These are phyloP conservation scores for Nannochloris sp. DNA, from an alignment of 139 green algal species.

Conservation along the genomic window DNA sequence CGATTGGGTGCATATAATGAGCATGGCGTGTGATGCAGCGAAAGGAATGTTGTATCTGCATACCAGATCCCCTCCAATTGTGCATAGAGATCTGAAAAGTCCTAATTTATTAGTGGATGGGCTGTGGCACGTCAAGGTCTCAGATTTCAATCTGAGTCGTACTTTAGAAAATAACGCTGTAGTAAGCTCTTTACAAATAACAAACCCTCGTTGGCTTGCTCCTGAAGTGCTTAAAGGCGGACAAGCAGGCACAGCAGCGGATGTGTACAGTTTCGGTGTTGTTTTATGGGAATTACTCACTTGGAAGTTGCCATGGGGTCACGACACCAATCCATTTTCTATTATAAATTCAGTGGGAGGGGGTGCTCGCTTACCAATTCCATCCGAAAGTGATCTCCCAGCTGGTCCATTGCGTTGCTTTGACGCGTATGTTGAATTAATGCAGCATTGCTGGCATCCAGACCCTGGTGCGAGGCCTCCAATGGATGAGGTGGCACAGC, in stretches of 20 bases:
- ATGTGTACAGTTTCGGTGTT: constrained; percentile 51
- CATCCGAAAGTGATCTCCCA: neutral
- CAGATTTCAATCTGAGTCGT: constrained; percentile 46
- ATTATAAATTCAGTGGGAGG: constrained; percentile 15
- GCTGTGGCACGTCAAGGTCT: constrained; percentile 42
- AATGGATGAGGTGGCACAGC: constrained; percentile 2
- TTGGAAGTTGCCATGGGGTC: constrained; percentile 34
- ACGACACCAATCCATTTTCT: constrained; percentile 1
- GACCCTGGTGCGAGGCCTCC: constrained; percentile 4
- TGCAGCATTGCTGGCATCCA: constrained; percentile 14
- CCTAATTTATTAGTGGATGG: constrained; percentile 54
- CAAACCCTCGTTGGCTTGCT: constrained; percentile 41
- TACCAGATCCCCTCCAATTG: constrained; percentile 27
- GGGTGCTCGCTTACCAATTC: constrained; percentile 2
- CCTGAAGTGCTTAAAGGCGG: constrained; percentile 38
- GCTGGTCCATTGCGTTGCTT: constrained; percentile 5
- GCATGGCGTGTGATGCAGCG: constrained; percentile 45
- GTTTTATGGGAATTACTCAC: constrained; percentile 53
- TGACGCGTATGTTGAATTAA: constrained; percentile 11
- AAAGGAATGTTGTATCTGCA: constrained; percentile 48
- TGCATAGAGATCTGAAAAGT: constrained; percentile 49
- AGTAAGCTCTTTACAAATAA: constrained; percentile 29
- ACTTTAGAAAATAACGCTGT: constrained; percentile 17
- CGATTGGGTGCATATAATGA: constrained; percentile 35
- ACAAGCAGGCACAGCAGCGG: constrained; percentile 19